Evolutionary conservation across 2,329 filamentous ascomycete genomes (phyloP), one percentile per base, ranked within the genome.

Genomic region (Seiridium unicorne): DNA sequence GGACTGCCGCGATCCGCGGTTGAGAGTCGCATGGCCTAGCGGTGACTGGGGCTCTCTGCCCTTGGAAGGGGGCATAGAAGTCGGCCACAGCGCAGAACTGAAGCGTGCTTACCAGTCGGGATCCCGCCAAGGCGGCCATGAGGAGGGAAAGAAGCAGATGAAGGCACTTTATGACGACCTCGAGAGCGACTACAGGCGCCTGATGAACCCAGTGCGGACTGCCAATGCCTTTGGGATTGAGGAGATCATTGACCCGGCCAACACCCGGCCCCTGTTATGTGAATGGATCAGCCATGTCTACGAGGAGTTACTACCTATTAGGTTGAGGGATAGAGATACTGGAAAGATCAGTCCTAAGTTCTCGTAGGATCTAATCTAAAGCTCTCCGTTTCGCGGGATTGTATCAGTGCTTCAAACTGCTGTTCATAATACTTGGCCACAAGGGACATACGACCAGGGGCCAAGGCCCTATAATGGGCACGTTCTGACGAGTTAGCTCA

Each of bases 181-280:
- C 38, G 82, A 88, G 49, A 79, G 83, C 32, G 84, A 87, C 69
- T 89, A 89, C 68, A 72, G 77, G 42, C 75, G 85, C 31, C 66
- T 89, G 63, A 88, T 88, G 83, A 89, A 88, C 64, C 86, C 86
- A 0, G 83, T 89, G 1, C 74, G 86, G 13, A 88, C 85, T 3
- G 86, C 86, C 10, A 87, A 88, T 72, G 79, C 81, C 9, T 89
- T 89, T 70, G 83, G 83, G 0, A 77, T 88, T 0, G 85, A 88
- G 70, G 86, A 89, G 69, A 88, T 89, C 51, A 83, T 89, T 46
- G 86, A 89, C 72, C 86, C 85, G 4, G 83, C 82, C 38, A 76
- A 80, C 60, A 89, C 86, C 3, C 76, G 86, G 55, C 69, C 71
- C n/a, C 71, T 87, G 7, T 80, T 82, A 44, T 82, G 78, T 62